phyloP scores from a whole-genome alignment of 129 eudicot genomes.

The Kitagawia praeruptora region DNA sequence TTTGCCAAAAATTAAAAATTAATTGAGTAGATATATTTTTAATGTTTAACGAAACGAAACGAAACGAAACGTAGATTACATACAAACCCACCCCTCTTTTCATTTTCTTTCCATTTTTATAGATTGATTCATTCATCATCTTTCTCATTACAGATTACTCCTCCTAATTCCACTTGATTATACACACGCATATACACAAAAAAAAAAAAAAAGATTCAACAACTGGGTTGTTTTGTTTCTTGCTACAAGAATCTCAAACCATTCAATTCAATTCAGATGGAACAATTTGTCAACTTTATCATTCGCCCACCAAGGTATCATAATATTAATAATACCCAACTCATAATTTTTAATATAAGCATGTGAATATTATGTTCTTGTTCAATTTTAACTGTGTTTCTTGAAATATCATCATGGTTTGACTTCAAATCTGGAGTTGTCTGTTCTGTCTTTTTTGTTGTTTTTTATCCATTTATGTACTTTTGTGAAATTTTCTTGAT shows the following conservation, averaged over 20 bases:
- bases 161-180: not conserved
- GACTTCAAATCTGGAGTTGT: constrained; percentile 15
- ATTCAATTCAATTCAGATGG: constrained; percentile 33
- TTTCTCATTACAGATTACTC: not conserved
- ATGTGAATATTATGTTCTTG: not conserved
- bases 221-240: not conserved
- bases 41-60: not conserved
- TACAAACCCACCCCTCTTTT: not conserved
- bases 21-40: no score
- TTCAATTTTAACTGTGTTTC: not conserved
- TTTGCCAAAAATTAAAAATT: no score
- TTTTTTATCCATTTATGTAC: not conserved
- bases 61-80: constrained; percentile 2
- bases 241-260: not conserved
- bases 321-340: not conserved
- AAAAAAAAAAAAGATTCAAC: not conserved
- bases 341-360: not conserved
- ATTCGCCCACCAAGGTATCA: constrained; percentile 89
- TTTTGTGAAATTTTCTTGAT: not conserved
- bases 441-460: constrained; percentile 11
- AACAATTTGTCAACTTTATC: constrained; percentile 87
- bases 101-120: no score
- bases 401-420: constrained; percentile 4
- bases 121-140: not conserved
- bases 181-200: not conserved